These are phyloP conservation scores for Coniochaeta prunicola DNA, from an alignment of 2,329 filamentous ascomycete species.

Conservation along the genomic window DNA sequence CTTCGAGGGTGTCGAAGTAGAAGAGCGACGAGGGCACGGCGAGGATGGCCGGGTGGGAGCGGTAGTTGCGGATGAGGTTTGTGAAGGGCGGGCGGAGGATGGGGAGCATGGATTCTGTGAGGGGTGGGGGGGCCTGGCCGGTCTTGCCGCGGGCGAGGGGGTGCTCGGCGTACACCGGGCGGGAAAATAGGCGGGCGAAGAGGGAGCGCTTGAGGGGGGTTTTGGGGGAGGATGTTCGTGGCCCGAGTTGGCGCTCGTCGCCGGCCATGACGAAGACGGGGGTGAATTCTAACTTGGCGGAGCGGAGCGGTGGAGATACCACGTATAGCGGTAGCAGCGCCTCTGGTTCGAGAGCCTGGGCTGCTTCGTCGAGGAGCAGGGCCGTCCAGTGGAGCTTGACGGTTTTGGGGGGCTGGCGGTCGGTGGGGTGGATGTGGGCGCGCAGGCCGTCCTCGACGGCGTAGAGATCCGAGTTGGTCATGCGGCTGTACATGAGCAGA, in stretches of 20 bases:
- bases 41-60: slow-evolving; percentile 16
- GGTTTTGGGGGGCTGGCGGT: background rate
- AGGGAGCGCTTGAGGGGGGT: slow-evolving; percentile 12
- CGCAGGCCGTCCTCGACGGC: slow-evolving; percentile 7
- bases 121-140: slow-evolving; percentile 1
- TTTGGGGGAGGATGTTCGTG: slow-evolving; percentile 9
- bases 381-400: slow-evolving; percentile 14
- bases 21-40: slow-evolving; percentile 15
- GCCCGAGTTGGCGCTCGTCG: slow-evolving; percentile 16
- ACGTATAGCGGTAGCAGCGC: slow-evolving; percentile 12
- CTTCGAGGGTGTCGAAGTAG: slow-evolving; percentile 14
- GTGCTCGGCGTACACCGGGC: slow-evolving; percentile 14
- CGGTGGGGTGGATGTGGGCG: slow-evolving; percentile 8
- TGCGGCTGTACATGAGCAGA: slow-evolving; percentile 12
- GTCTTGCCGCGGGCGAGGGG: slow-evolving; percentile 12
- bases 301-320: slow-evolving; percentile 10
- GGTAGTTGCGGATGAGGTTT: slow-evolving; percentile 16
- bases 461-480: slow-evolving; percentile 15
- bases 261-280: slow-evolving; percentile 17
- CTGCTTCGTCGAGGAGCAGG: slow-evolving; percentile 16
- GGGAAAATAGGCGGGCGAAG: slow-evolving; percentile 14
- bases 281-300: slow-evolving; percentile 4
- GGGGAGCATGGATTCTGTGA: slow-evolving; percentile 9
- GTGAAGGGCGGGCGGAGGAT: slow-evolving; percentile 15
- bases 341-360: slow-evolving; percentile 17